Base-by-base conservation (phyloP, 805 yeast species). In the Saturnispora quitensis region DNA sequence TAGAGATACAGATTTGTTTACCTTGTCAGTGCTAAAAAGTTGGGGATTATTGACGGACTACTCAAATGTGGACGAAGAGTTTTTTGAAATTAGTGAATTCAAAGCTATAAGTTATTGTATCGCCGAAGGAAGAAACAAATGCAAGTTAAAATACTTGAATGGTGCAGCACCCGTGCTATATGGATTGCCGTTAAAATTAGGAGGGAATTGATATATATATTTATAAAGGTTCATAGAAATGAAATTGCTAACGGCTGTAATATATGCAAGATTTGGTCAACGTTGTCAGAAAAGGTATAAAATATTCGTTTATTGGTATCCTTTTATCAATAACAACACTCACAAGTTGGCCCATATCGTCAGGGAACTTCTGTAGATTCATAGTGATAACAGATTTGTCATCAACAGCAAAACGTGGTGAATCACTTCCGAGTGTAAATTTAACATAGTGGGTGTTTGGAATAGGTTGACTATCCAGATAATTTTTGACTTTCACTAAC, bases 141-240 rank as follows among this genome's bases (percentile, higher is more conserved):
- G 98, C 62, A 78, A 77, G 46, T 69, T 93, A 55, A 78, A 71
- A 50, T 89, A 78, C 61, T 70, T 91, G 56, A 93, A 93, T 62
- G 98, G 97, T 0, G 86, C 95, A 1, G 96, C 99, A 0, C 96
- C 97, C 0, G 83, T 93, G 0, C 72, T 90, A 2, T 91, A 90
- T 64, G 99, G 99, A 0, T 63, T 93, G 43, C 98, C 98, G 5
- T 66, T 83, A 48, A 55, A 51, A 25, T 56, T 69, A 27, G 25
- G 51, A 22, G 36, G 15, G 12, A 38, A 38, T 18, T 18, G 18
- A 15, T 18, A 12, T 18, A 18, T n/a, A 38, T n/a, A 17, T 7
- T 24, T 40, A 24, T 24, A 40, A 24, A 45, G 15, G 10, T 15
- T 18, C n/a, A 31, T 18, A 27, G 35, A 42, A 28, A 33, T 20